phyloP scores from a whole-genome alignment of 1,139 yeast genomes.

The Hansenula lynferdii region DNA sequence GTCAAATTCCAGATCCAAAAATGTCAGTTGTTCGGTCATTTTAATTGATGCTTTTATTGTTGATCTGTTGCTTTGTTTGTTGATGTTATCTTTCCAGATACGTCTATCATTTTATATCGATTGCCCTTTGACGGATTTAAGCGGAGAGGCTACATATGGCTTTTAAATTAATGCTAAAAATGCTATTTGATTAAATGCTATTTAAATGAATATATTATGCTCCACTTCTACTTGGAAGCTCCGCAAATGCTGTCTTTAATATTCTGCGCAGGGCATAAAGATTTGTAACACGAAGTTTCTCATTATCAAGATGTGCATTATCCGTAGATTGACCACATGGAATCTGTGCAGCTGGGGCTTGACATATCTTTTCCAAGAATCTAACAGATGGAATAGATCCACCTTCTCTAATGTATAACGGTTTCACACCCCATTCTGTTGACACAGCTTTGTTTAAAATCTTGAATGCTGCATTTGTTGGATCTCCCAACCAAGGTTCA shows the following conservation, averaged over 20 bases:
- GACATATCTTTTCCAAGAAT: constrained; percentile 72
- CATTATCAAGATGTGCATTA: constrained; percentile 89
- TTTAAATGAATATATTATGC: background rate
- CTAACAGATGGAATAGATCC: constrained; percentile 93
- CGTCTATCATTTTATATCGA: too few species aligned
- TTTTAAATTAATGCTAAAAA: too few species aligned
- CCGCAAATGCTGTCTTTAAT: constrained; percentile 28
- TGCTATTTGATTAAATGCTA: background rate
- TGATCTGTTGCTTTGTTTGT: too few species aligned
- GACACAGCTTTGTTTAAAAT: constrained; percentile 55
- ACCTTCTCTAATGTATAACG: constrained; percentile 88
- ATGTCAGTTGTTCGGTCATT: background rate
- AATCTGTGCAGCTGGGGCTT: constrained; percentile 89
- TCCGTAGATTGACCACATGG: constrained; percentile 97
- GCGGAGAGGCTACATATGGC: too few species aligned
- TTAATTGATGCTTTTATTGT: too few species aligned
- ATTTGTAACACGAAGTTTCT: constrained; percentile 74
- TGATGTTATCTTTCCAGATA: background rate
- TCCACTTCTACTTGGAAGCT: constrained; percentile 14
- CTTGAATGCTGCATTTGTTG: constrained; percentile 65
- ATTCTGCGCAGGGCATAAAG: constrained; percentile 70
- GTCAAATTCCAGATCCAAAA: constrained; percentile 36
- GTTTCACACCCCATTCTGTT: constrained; percentile 62
- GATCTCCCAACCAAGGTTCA: constrained; percentile 96
- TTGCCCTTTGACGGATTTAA: too few species aligned